phyloP scores from a whole-genome alignment of 495 filamentous ascomycete genomes.

The Neurospora africana region DNA sequence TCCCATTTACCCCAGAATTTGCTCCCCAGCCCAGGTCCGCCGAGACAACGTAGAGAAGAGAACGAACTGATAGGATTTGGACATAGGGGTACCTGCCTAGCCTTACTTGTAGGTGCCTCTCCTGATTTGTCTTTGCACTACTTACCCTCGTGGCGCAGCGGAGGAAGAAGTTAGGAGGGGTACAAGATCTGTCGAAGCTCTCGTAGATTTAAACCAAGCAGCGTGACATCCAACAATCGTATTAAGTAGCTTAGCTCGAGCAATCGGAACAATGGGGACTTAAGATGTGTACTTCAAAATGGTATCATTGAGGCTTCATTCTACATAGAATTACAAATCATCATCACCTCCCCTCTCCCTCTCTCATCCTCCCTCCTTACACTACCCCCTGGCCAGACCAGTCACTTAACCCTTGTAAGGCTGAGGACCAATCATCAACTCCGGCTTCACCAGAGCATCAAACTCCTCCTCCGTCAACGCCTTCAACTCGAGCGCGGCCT shows the following conservation, averaged over 20 bases:
- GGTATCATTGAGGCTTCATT: neutral
- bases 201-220: neutral
- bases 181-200: too few species aligned
- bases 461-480: conserved; percentile 87
- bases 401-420: conserved; percentile 31
- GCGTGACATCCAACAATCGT: neutral
- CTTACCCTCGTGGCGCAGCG: too few species aligned
- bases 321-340: neutral
- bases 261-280: neutral
- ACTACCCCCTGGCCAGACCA: neutral
- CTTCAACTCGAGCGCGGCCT: conserved; percentile 87
- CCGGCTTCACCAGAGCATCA: conserved; percentile 80
- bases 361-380: neutral
- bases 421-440: conserved; percentile 89
- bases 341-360: neutral
- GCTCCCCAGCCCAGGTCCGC: too few species aligned
- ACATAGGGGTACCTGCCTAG: too few species aligned
- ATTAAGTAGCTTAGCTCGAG: neutral
- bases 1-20: too few species aligned
- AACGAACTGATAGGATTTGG: too few species aligned
- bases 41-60: too few species aligned
- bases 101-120: too few species aligned
- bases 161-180: too few species aligned
- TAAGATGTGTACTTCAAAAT: neutral
- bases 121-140: too few species aligned